Evolutionary conservation across 2,329 filamentous ascomycete species (phyloP).

Genomic region (Calonectria leucothoes): DNA sequence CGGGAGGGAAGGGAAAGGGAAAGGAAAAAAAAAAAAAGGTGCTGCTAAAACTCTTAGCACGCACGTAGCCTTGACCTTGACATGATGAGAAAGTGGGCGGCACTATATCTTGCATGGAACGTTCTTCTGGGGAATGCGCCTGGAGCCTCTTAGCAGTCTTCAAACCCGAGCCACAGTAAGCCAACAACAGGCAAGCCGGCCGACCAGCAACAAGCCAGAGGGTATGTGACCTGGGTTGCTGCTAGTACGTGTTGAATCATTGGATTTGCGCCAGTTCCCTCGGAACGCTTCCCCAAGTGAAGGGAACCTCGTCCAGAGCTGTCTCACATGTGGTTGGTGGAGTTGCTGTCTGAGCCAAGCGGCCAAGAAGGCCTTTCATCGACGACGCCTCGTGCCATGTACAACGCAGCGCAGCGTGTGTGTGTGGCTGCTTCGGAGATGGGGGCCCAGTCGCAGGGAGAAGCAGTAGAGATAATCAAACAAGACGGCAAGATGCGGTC

Average conservation of each 20-base stretch:
- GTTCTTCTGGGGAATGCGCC: slow-evolving; percentile 14
- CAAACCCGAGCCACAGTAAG: neutral
- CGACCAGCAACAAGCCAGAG: neutral
- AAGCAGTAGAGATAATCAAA: slow-evolving; percentile 14
- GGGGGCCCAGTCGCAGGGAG: slow-evolving; percentile 8
- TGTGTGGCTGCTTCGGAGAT: slow-evolving; percentile 23
- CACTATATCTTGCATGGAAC: slow-evolving; percentile 41
- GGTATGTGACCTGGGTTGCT: neutral
- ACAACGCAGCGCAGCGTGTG: no score
- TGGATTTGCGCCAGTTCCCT: neutral
- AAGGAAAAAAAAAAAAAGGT: neutral
- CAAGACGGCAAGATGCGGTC: slow-evolving; percentile 37
- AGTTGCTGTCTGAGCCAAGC: neutral
- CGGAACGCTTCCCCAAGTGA: neutral
- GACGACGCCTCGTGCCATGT: slow-evolving; percentile 22
- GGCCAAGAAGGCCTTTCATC: neutral
- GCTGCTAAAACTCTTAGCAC: neutral
- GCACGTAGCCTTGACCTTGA: slow-evolving; percentile 3
- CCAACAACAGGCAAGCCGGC: neutral
- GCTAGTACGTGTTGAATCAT: neutral
- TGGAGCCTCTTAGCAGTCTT: neutral
- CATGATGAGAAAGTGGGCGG: neutral
- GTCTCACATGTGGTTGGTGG: slow-evolving; percentile 2
- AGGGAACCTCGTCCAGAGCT: neutral
- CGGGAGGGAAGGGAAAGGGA: neutral